These are phyloP conservation scores for Albifimbria verrucaria DNA, from an alignment of 2,329 filamentous ascomycete genomes.

Conservation along the genomic window DNA sequence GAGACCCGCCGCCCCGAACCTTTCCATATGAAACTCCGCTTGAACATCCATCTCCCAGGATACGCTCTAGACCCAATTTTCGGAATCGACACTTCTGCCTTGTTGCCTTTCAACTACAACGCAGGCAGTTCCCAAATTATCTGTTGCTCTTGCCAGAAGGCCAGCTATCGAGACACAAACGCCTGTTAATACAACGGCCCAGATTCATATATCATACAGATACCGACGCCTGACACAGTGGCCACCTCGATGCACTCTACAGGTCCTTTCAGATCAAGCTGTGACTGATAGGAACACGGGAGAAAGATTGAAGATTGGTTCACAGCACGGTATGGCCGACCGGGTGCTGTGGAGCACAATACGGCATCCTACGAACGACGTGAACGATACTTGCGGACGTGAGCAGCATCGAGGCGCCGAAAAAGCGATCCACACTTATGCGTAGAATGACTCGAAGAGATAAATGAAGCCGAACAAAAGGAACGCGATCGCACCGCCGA, in stretches of 20 bases:
- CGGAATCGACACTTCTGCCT: neutral
- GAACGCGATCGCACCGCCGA: constrained; percentile 89
- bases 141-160: neutral
- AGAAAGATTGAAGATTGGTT: too few relatives aligned
- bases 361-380: neutral
- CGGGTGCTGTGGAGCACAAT: neutral
- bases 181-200: neutral
- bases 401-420: neutral
- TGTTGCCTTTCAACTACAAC: neutral
- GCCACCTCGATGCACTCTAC: too few relatives aligned
- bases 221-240: neutral
- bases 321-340: too few relatives aligned
- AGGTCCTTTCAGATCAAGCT: too few relatives aligned
- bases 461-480: constrained; percentile 91
- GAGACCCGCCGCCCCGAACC: neutral
- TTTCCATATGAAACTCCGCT: neutral
- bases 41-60: neutral
- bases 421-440: constrained; percentile 23
- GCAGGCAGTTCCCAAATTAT: neutral
- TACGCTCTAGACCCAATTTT: neutral
- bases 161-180: neutral
- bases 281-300: too few relatives aligned
- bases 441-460: constrained; percentile 72
- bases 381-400: neutral
- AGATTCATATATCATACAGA: neutral